Evolutionary conservation across 192 early-diverging fungal species (phyloP).

Genomic region (Lobosporangium transversale): DNA sequence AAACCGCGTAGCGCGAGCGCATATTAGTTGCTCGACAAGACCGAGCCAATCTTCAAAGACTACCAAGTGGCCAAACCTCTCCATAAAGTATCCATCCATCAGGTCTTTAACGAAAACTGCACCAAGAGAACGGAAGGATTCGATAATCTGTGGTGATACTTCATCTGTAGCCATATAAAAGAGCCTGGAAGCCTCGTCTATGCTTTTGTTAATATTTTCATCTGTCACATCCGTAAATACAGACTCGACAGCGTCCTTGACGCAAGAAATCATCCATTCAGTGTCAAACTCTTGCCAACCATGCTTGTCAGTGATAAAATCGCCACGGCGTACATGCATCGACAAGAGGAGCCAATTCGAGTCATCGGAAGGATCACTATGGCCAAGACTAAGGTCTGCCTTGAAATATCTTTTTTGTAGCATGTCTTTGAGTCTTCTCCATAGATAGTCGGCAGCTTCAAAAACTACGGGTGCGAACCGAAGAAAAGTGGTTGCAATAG

Average conservation of each 20-base stretch:
- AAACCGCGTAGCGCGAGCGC: constrained; percentile 3
- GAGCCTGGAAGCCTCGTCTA: too few relatives aligned
- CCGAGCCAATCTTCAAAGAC: constrained; percentile 38
- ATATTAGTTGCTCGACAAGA: constrained; percentile 24
- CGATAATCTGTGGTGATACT: background rate
- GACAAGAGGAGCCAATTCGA: constrained; percentile 24
- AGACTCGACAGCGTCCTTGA: constrained; percentile 16
- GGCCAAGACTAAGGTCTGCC: background rate
- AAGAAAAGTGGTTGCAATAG: constrained; percentile 8
- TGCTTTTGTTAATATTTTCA: background rate
- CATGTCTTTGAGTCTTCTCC: background rate
- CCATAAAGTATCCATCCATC: constrained; percentile 14
- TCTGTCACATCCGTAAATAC: background rate
- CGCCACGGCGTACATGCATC: constrained; percentile 34
- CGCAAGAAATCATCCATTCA: constrained; percentile 12
- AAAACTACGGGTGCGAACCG: constrained; percentile 16
- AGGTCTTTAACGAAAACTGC: constrained; percentile 27
- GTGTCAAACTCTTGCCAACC: constrained; percentile 28
- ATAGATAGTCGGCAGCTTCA: constrained; percentile 20
- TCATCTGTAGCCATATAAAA: constrained; percentile 28
- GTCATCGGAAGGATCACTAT: background rate
- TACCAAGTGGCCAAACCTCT: constrained; percentile 14
- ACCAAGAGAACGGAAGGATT: constrained; percentile 22
- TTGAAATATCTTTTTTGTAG: background rate
- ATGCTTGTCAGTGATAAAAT: constrained; percentile 20